Conservation (phyloP, 192 early-diverging fungal species). For the Rhizoclosmatium sp. region DNA sequence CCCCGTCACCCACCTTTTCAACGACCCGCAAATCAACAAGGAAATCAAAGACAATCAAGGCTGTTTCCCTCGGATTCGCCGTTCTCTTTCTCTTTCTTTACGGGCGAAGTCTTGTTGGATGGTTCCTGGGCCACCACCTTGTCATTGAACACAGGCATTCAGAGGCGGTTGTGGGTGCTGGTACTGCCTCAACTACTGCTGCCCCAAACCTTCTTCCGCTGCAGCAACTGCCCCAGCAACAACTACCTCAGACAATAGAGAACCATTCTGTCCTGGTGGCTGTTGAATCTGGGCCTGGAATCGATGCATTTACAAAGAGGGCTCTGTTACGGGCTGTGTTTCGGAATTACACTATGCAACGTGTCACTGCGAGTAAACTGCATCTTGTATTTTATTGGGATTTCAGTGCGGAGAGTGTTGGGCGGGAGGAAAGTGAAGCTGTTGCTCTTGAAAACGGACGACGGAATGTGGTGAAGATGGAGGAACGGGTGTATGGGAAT, state of each 20-base stretch:
- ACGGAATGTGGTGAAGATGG: background rate
- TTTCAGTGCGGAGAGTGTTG: background rate
- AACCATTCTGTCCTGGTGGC: conserved; percentile 2
- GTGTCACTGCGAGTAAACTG: background rate
- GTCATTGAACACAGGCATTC: conserved; percentile 9
- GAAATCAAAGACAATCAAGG: background rate
- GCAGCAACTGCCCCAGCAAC: background rate
- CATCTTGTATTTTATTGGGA: conserved; percentile 15
- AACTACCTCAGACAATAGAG: background rate
- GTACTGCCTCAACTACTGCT: background rate
- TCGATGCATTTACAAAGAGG: background rate
- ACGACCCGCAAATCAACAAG: background rate
- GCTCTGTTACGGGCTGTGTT: background rate
- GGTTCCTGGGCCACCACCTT: conserved; percentile 2
- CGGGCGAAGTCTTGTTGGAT: background rate
- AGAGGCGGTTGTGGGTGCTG: background rate
- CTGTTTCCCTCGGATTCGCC: background rate
- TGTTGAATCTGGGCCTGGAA: background rate
- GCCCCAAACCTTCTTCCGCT: background rate
- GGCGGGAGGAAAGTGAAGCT: background rate
- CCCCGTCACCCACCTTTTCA: background rate
- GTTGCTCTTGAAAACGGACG: too few species aligned
- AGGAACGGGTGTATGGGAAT: background rate
- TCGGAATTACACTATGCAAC: background rate
- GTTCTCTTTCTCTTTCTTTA: background rate